Percentiles rank a stretch among this genome's conserved stretches.
Evolutionary conservation across 208 protist species (phyloP).

Genomic region (Leishmania aethiopica): DNA sequence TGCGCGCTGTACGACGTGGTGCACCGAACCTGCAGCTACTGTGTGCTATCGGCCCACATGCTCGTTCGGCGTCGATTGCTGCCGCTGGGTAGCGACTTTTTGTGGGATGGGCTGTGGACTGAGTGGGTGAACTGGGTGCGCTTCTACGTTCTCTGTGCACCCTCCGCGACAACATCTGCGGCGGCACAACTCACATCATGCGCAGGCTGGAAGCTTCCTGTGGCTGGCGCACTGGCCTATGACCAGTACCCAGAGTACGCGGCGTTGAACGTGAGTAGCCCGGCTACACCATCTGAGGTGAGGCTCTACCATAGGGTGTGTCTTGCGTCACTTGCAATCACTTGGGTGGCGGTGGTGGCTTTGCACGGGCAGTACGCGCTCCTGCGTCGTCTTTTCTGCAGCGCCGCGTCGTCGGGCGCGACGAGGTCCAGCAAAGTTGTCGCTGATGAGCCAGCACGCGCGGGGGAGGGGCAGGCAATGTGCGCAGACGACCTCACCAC

Average conservation of each 20-base stretch:
- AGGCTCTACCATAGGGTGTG: slow-evolving; percentile 9
- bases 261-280: slow-evolving; percentile 6
- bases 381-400: slow-evolving; percentile 2
- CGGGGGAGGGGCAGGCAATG: neutral
- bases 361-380: slow-evolving; percentile 7
- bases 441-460: neutral
- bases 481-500: neutral
- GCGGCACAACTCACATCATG: neutral
- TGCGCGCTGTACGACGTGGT: slow-evolving; percentile 51
- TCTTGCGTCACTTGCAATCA: slow-evolving; percentile 19
- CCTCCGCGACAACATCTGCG: neutral
- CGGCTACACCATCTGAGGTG: slow-evolving; percentile 13
- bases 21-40: slow-evolving; percentile 44
- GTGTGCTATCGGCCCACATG: slow-evolving; percentile 45
- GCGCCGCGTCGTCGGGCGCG: neutral
- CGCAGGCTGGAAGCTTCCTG: slow-evolving; percentile 22
- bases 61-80: slow-evolving; percentile 55
- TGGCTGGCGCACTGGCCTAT: slow-evolving; percentile 16
- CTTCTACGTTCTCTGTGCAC: slow-evolving; percentile 31
- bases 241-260: slow-evolving; percentile 27
- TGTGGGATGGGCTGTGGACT: slow-evolving; percentile 33
- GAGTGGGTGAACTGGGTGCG: slow-evolving; percentile 56
- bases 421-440: neutral
- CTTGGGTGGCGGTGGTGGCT: slow-evolving; percentile 8
- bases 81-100: slow-evolving; percentile 31